Conservation (phyloP, 768 basidiomycete species). For the Glaciozyma martinii region DNA sequence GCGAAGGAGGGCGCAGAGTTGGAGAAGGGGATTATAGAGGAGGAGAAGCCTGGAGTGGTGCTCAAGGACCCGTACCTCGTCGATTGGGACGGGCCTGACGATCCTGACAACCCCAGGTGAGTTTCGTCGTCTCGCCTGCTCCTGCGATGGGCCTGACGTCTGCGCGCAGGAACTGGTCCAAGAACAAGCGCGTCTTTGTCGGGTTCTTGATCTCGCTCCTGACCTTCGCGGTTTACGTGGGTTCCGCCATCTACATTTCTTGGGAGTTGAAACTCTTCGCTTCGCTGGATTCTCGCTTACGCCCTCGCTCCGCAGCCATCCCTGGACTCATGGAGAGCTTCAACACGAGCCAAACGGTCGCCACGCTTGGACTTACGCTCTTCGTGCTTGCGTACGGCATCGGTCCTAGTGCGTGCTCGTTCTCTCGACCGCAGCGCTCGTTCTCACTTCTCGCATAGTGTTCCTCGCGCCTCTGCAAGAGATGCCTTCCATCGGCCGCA, state of each 20-base stretch:
- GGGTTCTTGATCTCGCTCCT: constrained; percentile 11
- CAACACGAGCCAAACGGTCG: constrained; percentile 17
- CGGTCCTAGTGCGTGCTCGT: constrained; percentile 34
- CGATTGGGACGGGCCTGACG: constrained; percentile 14
- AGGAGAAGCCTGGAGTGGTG: not conserved
- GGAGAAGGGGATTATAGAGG: not conserved
- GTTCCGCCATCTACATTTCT: constrained; percentile 6
- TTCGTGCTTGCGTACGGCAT: constrained; percentile 37
- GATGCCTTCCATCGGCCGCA: constrained; percentile 40
- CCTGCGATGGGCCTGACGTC: not conserved
- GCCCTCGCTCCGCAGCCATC: constrained; percentile 9
- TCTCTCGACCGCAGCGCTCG: too few relatives aligned
- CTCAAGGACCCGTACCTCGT: constrained; percentile 25
- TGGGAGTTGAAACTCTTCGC: not conserved
- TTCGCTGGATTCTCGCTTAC: not conserved
- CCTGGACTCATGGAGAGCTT: constrained; percentile 30
- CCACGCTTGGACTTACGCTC: constrained; percentile 37
- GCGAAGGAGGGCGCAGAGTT: not conserved
- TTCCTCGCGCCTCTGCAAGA: constrained; percentile 37
- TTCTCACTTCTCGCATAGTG: not conserved
- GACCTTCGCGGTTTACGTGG: constrained; percentile 36
- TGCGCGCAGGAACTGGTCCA: constrained; percentile 15
- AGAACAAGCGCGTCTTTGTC: constrained; percentile 9
- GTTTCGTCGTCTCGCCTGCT: not conserved
- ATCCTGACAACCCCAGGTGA: constrained; percentile 11